These are phyloP conservation scores for Zoysia matrella DNA, from an alignment of 202 grass and related monocot species.

Conservation along the genomic window DNA sequence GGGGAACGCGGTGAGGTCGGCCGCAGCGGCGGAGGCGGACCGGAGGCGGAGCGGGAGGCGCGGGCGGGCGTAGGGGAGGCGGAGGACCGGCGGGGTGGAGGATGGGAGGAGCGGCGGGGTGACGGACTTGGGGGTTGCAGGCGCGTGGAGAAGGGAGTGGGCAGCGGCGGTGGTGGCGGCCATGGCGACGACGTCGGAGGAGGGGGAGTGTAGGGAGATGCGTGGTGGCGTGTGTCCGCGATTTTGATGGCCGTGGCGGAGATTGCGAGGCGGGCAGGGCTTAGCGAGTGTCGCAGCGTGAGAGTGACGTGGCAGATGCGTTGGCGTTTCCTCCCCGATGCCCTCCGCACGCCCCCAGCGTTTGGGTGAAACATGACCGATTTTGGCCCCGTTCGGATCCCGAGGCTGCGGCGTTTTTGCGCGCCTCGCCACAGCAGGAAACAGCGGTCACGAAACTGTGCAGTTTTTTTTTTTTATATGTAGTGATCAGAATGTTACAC, in stretches of 20 bases:
- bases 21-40: conserved; percentile 23
- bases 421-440: too few species aligned
- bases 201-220: neutral
- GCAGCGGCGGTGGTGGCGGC: neutral
- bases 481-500: too few species aligned
- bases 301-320: neutral
- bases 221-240: neutral
- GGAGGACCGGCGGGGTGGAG: neutral
- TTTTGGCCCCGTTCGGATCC: too few species aligned
- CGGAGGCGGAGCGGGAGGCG: conserved; percentile 14
- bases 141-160: conserved; percentile 41
- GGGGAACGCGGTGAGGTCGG: conserved; percentile 49
- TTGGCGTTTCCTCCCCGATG: too few species aligned
- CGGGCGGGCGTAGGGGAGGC: neutral
- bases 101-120: neutral
- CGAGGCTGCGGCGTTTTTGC: too few species aligned
- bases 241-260: neutral
- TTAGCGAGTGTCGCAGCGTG: neutral
- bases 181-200: neutral
- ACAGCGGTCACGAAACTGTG: too few species aligned
- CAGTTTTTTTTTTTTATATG: too few species aligned
- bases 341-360: too few species aligned
- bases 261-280: conserved; percentile 12
- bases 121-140: neutral
- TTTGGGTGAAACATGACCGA: too few species aligned